Evolutionary conservation across 2,329 filamentous ascomycete species (phyloP), one percentile per base, ranked within the genome.

Genomic region (Elsinoe necatrix): DNA sequence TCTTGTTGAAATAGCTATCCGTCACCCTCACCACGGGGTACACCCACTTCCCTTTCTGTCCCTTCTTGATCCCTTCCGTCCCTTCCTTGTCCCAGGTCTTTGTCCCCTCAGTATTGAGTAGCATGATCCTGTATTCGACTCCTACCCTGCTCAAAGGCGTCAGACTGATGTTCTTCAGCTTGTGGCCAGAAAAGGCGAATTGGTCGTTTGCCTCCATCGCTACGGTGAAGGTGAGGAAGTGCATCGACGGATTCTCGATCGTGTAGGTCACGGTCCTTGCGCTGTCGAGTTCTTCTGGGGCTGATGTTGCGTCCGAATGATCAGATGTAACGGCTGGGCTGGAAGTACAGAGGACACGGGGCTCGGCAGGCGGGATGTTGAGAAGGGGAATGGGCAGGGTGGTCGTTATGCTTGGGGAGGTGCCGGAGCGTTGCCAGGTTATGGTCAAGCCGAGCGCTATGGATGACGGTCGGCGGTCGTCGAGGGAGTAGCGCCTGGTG

Each of bases 1-100:
- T 84, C 77, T 96, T 95, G 69, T 95, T 90, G 71, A 95, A 97
- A 65, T 95, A 95, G 64, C 87, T 85, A 74, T 95, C 92, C 60
- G 88, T 80, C 37, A 96, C 89, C 60, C 86, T 82, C 60, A 95
- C 72, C 37, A 80, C 80, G 1, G 90, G 89, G 52, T 76, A 78
- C 57, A 92, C 80, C 82, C 87, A 95, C 27, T 76, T 65, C 0
- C 84, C 86, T 31, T 47, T 65, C 25, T 11, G 14, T 7, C 51
- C 48, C 31, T 45, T 45, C 18, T 18, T 5, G 2, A 16, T 20
- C 58, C 60, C 64, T 69, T 76, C 65, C 37, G 20, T 55, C 16
- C 39, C 48, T 6, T 56, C 54, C 6, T 58, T 57, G 20, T 59
- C 57, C 8, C 54, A 60, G 14, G 58, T 60, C n/a, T 29, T 47